phyloP scores from a whole-genome alignment of 768 basidiomycete species.

The Saitozyma podzolica region DNA sequence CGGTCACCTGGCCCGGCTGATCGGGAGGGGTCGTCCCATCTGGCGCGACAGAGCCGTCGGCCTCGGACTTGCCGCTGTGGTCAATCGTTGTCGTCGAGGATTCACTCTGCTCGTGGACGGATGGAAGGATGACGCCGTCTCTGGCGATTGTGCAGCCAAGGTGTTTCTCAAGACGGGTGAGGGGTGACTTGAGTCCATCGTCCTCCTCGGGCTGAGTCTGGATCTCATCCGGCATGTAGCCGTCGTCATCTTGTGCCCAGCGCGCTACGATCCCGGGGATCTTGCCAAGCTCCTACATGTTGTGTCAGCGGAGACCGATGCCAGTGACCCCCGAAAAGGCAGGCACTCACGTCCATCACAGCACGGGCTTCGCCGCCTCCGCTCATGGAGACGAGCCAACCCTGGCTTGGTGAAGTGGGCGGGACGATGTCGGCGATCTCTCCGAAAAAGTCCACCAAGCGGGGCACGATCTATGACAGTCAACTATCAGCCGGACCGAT shows the following conservation, averaged over 20 bases:
- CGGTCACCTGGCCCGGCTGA: neutral
- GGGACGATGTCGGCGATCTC: constrained; percentile 27
- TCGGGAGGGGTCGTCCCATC: neutral
- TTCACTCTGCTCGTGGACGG: neutral
- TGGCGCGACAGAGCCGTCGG: no score
- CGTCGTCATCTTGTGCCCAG: constrained; percentile 30
- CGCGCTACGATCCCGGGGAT: constrained; percentile 30
- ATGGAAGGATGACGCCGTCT: neutral
- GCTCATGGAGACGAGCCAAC: constrained; percentile 31
- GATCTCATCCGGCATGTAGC: neutral
- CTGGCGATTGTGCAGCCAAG: constrained; percentile 7
- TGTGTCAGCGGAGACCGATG: neutral
- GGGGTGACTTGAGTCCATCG: constrained; percentile 6
- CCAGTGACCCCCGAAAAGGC: neutral
- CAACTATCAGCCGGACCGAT: neutral
- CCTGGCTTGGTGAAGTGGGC: constrained; percentile 17
- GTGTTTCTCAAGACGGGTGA: constrained; percentile 10
- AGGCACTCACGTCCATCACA: constrained; percentile 28
- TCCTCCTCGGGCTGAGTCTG: neutral
- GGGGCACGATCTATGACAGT: constrained; percentile 25
- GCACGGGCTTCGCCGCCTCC: constrained; percentile 11
- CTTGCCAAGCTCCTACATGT: constrained; percentile 22
- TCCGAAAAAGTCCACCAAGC: constrained; percentile 23
- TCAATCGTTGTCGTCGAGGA: no score
- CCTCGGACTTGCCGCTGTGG: no score